Percentiles rank a stretch among this genome's conserved stretches.
Conservation (phyloP, 768 basidiomycete species). For the Podaxis carcinomalis region DNA sequence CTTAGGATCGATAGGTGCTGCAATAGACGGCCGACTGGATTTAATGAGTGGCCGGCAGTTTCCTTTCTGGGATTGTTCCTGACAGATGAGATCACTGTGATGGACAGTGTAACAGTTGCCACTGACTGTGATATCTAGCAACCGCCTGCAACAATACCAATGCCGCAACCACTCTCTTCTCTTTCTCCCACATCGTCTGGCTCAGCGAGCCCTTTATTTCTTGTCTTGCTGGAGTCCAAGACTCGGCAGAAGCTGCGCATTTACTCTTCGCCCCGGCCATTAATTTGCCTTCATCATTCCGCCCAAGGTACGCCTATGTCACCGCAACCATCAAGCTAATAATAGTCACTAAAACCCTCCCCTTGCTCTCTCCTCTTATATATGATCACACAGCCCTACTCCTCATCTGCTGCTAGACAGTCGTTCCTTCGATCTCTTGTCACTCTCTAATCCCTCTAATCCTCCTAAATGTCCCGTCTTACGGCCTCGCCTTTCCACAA, state of each 20-base stretch:
- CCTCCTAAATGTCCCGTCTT: slow-evolving; percentile 35
- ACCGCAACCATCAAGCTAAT: slow-evolving; percentile 6
- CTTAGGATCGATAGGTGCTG: neutral
- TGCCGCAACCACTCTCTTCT: neutral
- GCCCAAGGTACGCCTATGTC: neutral
- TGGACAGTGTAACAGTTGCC: neutral
- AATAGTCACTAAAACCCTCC: neutral
- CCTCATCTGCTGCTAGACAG: neutral
- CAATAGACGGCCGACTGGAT: neutral
- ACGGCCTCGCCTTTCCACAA: slow-evolving; percentile 40
- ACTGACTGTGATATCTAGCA: neutral
- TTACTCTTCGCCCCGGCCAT: neutral
- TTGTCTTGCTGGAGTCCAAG: neutral
- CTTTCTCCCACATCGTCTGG: neutral
- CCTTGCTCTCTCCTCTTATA: neutral
- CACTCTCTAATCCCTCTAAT: neutral
- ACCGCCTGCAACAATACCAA: neutral
- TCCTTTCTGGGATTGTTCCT: neutral
- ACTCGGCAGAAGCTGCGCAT: slow-evolving; percentile 2
- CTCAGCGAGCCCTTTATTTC: slow-evolving; percentile 3
- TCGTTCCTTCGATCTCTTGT: neutral
- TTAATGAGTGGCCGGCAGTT: neutral
- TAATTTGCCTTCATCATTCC: neutral
- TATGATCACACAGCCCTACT: neutral
- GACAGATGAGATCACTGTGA: neutral